These are phyloP conservation scores for Aegilops umbellulata DNA, from an alignment of 176 grass and related monocot genomes.

Conservation along the genomic window DNA sequence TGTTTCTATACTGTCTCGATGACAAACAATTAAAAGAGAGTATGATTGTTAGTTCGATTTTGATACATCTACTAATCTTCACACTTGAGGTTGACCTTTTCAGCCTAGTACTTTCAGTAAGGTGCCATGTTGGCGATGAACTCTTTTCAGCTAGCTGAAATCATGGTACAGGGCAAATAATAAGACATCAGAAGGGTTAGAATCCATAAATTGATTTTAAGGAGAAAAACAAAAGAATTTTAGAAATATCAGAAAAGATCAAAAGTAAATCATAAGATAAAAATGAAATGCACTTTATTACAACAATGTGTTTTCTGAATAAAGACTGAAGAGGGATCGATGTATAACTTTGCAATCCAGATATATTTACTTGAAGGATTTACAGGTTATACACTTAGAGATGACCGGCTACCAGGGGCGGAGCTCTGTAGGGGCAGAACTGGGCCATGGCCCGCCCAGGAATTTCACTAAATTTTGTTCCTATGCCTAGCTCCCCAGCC, in stretches of 20 bases:
- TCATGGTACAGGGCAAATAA: neutral
- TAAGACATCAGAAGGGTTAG: neutral
- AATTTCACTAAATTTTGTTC: too few relatives aligned
- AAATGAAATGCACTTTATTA: neutral
- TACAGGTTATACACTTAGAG: slow-evolving; percentile 26
- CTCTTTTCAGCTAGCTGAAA: neutral
- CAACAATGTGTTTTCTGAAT: neutral
- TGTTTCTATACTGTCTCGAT: neutral
- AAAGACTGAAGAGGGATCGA: neutral
- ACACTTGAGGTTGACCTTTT: neutral
- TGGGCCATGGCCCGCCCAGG: too few relatives aligned
- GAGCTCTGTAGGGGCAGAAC: too few relatives aligned
- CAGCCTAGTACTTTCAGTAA: neutral
- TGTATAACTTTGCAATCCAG: neutral
- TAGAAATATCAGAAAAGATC: neutral
- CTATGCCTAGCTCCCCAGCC: too few relatives aligned
- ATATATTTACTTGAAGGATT: slow-evolving; percentile 25
- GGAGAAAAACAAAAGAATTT: neutral
- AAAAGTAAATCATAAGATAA: neutral
- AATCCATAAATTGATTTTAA: neutral
- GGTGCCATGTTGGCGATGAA: neutral
- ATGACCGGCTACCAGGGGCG: neutral
- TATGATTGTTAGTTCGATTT: neutral
- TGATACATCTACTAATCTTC: neutral
- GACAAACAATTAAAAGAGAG: neutral